Base-by-base conservation (phyloP, 805 yeast genomes). In the Candida patagonica region DNA sequence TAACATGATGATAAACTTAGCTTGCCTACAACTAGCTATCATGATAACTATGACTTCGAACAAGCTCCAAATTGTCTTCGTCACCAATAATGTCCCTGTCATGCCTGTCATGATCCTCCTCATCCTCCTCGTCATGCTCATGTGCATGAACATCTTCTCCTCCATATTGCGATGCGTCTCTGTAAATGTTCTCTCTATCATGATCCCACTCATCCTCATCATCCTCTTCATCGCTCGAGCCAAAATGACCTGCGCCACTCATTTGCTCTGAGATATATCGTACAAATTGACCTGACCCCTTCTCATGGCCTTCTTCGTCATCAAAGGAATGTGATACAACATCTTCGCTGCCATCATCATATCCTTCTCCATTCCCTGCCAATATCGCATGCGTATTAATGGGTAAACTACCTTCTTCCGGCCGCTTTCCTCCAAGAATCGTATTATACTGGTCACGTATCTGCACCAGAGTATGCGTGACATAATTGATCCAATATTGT, bases 361-460 rank as follows among this genome's bases (percentile, higher is more conserved):
- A 26, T 33, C 55, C 63, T 8, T 56, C 61, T 26, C 57, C 53
- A 31, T 63, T 44, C 6, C 54, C 51, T 3, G 66, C 45, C 22
- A 51, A 51, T 58, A 41, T 62, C 55, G 31, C 64, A 52, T 27
- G 59, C 49, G 56, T 39, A 24, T 46, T 51, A 26, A 42, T 29
- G n/a, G 47, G 57, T 37, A 63, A 70, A 19, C 51, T 62, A 23
- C 49, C 54, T 38, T 54, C 61, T 35, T 59, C 66, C 16, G 71
- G 78, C 17, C 68, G 70, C 38, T 67, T 74, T n/a, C 89, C 94
- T 16, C 98, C 98, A 31, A 92, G 68, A 24, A 89, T 81, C 8
- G 95, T 87, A 60, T 89, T 92, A 61, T 92, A 92, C 63, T 87
- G 88, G 57, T 87, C 94, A 49, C 98, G 72, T 2, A 94, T 86